Conservation (phyloP, 2,329 filamentous ascomycete genomes). For the Calonectria henricotiae region DNA sequence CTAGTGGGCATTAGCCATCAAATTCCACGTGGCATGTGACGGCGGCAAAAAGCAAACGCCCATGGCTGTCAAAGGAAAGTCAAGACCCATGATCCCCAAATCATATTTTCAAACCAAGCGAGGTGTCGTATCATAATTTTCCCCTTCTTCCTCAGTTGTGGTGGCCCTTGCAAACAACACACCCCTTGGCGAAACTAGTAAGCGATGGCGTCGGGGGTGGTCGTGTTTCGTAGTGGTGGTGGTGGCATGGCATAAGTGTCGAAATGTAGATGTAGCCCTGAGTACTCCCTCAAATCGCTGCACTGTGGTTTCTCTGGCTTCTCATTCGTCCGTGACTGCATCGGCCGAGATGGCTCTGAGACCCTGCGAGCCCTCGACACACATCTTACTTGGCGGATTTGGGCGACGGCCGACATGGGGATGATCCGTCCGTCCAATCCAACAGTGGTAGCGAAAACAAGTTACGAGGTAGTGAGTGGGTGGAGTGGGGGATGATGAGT, state of each 20-base stretch:
- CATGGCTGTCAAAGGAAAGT: constrained; percentile 31
- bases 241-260: constrained; percentile 28
- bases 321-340: constrained; percentile 48
- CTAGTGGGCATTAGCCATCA: constrained; percentile 41
- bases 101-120: neutral
- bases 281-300: constrained; percentile 47
- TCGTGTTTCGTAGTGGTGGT: constrained; percentile 17
- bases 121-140: neutral
- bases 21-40: constrained; percentile 51
- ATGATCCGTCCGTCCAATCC: constrained; percentile 6
- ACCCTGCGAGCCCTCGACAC: constrained; percentile 26
- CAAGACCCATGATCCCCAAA: constrained; percentile 27
- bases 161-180: constrained; percentile 27
- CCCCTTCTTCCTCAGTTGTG: constrained; percentile 24
- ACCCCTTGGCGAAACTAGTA: constrained; percentile 44
- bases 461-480: constrained; percentile 16
- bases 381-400: constrained; percentile 22
- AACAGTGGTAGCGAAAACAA: constrained; percentile 9
- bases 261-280: constrained; percentile 43
- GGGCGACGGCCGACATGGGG: constrained; percentile 14
- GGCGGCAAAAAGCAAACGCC: constrained; percentile 41
- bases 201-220: constrained; percentile 44
- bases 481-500: constrained; percentile 31
- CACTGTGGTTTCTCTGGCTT: constrained; percentile 46
- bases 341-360: constrained; percentile 44